Base-by-base conservation (phyloP, 106 monocot species). In the Dendrobium chrysotoxum region DNA sequence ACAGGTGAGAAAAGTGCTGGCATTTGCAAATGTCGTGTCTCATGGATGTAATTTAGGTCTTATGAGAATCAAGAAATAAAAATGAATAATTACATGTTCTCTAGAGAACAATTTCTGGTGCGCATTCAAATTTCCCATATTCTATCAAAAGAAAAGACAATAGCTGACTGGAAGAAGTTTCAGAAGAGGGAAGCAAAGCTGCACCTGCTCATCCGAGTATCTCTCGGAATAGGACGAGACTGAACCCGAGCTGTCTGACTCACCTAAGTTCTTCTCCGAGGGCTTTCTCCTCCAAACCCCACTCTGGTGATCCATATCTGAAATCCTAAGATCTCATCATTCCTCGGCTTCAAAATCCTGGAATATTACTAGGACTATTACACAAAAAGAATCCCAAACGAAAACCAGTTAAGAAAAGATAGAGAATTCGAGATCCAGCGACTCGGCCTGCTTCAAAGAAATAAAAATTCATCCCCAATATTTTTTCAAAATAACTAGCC, bases 211-310 rank as follows among this genome's bases (percentile, higher is more conserved):
- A 66, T 89, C 93, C 11, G 83, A 88, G 75, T 46, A 86, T 72
- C 84, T 84, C 85, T 88, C 91, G 4, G 88, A 90, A 30, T 78
- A 53, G 40, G 93, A 86, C 4, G 93, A 90, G 8, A 72, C 57
- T 12, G 95, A 95, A 53, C 84, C 91, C 2, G 87, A 91, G 89
- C 89, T 91, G 80, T 96, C 96, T 8, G 91, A 90, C 79, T 91
- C 96, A 11, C 91, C 96, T 25, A 81, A 81, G 79, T 82, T 88
- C 84, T 93, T 93, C 82, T 91, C 91, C 46, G 86, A 79, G 9
- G 91, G 81, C 79, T 86, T 91, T 77, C 89, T 83, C 78, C 86
- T 85, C 93, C 93, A 91, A 47, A 85, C 81, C 91, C 93, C 89
- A 75, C 91, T 94, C 80, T 89, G 83, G 73, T 91, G 89, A 50